Base-by-base conservation (phyloP, 2,329 filamentous ascomycete genomes). In the Lachnellula subtilissima region DNA sequence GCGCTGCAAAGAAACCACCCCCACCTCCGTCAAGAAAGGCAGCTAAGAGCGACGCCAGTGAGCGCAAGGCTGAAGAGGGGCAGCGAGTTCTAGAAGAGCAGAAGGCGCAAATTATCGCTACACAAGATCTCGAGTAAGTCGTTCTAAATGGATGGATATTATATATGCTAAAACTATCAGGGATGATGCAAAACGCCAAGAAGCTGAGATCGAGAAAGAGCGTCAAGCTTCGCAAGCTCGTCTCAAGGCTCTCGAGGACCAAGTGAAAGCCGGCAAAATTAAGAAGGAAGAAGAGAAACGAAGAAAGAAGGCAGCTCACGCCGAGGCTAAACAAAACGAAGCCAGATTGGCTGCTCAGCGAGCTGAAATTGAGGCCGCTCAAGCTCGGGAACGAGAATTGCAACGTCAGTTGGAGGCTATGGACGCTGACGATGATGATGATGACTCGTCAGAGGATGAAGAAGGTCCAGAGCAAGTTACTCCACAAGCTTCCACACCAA, bases 261-360 rank as follows among this genome's bases (percentile, higher is more conserved):
- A 97, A 72, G 91, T 97, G 52, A 87, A 86, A 61, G 89, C 92
- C 69, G 91, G 92, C 67, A 99, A 97, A 76, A 76, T 97, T 52
- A 93, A 91, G 78, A 97, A 96, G 74, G 89, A 95, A 64, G 94
- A 99, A 72, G 94, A 97, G 75, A 97, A 96, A 78, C 89, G 87
- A 61, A 87, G 83, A 65, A 94, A 91, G 77, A 92, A 96, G 75
- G 93, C 91, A 22, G 91, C 91, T 9, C 79, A 89, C 67, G 88
- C 88, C 50, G 90, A 94, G 64, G 84, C 91, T 7, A 93, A 91
- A 72, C 90, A 96, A 66, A 92, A 95, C 70, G 93, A 97, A 71
- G 79, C 85, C 52, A 87, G 88, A 70, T 78, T 97, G 61, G 89
- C 89, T 23, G 87, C 89, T 37, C 89, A 94, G 66, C 86, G 90